A percentile compares a stretch with the other conserved stretches of the same genome.
phyloP scores from a whole-genome alignment of 495 filamentous ascomycete genomes.

The Penicillium odoratum region DNA sequence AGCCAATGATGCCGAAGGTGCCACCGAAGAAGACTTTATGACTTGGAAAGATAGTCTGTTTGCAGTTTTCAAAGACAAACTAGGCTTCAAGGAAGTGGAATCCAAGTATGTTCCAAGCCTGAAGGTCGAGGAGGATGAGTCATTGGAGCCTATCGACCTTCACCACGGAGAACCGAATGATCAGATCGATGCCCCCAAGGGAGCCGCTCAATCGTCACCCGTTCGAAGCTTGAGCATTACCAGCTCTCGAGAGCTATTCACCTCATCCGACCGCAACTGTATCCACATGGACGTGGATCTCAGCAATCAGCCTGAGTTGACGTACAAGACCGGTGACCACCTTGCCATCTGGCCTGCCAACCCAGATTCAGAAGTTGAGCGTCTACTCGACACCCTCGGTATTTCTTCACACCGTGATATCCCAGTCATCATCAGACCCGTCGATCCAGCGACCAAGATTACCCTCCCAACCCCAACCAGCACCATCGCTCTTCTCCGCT shows the following conservation, averaged over 20 bases:
- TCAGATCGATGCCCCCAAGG: slow-evolving; percentile 22
- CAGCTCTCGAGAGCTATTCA: slow-evolving; percentile 41
- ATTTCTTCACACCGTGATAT: slow-evolving; percentile 25
- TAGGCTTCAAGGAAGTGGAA: slow-evolving; percentile 41
- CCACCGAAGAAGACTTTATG: slow-evolving; percentile 53
- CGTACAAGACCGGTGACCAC: slow-evolving; percentile 74
- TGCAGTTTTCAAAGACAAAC: slow-evolving; percentile 30
- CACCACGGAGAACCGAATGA: slow-evolving; percentile 41
- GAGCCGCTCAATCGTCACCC: slow-evolving; percentile 27
- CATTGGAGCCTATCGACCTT: slow-evolving; percentile 39
- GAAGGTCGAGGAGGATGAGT: slow-evolving; percentile 37
- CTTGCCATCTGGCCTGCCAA: slow-evolving; percentile 72
- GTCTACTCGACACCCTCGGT: slow-evolving; percentile 38
- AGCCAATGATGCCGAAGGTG: slow-evolving; percentile 49
- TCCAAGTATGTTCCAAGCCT: slow-evolving; percentile 43
- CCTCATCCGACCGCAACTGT: slow-evolving; percentile 39
- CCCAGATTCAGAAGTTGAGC: slow-evolving; percentile 50
- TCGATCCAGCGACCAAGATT: slow-evolving; percentile 35
- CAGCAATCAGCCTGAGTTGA: slow-evolving; percentile 46
- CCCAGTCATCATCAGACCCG: slow-evolving; percentile 32
- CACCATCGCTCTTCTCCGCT: slow-evolving; percentile 38
- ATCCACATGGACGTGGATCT: slow-evolving; percentile 54
- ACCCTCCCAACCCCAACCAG: slow-evolving; percentile 47
- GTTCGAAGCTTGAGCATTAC: slow-evolving; percentile 35
- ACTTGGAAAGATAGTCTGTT: slow-evolving; percentile 50